Percentiles rank a stretch among this genome's conserved stretches.
These are phyloP conservation scores for Monascus ruber DNA, from an alignment of 2,329 filamentous ascomycete species.

Conservation along the genomic window DNA sequence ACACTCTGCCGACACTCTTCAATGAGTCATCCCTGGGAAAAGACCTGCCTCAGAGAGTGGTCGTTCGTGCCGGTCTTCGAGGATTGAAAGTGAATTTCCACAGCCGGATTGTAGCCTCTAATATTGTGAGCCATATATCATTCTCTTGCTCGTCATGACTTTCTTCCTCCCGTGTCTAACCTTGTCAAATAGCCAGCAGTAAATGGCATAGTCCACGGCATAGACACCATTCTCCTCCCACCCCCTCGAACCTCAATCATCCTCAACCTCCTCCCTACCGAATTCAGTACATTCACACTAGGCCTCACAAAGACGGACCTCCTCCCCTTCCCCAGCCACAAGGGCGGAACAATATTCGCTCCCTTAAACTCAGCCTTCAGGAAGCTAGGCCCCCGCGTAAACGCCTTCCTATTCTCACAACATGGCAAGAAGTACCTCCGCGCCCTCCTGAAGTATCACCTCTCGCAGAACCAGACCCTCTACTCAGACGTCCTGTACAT, in stretches of 20 bases:
- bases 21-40: constrained; percentile 49
- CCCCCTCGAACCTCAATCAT: constrained; percentile 56
- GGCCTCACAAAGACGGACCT: constrained; percentile 66
- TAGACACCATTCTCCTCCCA: constrained; percentile 65
- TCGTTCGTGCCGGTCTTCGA: constrained; percentile 50
- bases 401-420: constrained; percentile 75
- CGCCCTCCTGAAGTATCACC: constrained; percentile 68
- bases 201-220: constrained; percentile 71
- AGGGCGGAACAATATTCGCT: constrained; percentile 68
- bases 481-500: constrained; percentile 67
- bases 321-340: constrained; percentile 28
- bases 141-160: background rate
- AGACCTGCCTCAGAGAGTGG: constrained; percentile 57
- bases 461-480: constrained; percentile 60
- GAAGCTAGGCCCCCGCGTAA: constrained; percentile 59
- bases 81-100: constrained; percentile 69
- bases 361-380: constrained; percentile 73
- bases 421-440: constrained; percentile 64
- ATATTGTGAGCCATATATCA: constrained; percentile 46
- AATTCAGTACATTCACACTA: constrained; percentile 69
- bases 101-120: constrained; percentile 54
- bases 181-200: constrained; percentile 45
- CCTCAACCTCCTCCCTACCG: constrained; percentile 52
- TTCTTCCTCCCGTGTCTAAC: background rate
- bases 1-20: constrained; percentile 63